phyloP scores from a whole-genome alignment of 192 early-diverging fungal genomes.

The Dispira simplex region DNA sequence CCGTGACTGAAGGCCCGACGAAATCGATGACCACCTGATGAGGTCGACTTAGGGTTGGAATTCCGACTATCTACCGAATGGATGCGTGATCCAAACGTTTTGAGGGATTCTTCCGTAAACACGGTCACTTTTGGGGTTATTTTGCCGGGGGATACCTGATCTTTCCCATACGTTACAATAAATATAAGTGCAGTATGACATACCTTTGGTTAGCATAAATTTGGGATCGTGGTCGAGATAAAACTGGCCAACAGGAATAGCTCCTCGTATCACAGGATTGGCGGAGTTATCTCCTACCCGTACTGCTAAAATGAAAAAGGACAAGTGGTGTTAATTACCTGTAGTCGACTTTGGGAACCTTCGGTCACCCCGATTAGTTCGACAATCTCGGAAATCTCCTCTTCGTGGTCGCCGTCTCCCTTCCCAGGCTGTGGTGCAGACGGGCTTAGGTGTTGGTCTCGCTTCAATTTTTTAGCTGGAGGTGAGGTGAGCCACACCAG shows the following conservation, averaged over 20 bases:
- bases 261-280: not conserved
- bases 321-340: not conserved
- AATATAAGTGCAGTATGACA: not conserved
- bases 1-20: conserved; percentile 1
- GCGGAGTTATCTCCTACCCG: not conserved
- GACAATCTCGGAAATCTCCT: conserved; percentile 6
- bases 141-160: not conserved
- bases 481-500: not conserved
- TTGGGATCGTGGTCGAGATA: not conserved
- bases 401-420: not conserved
- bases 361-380: not conserved
- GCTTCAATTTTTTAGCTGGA: not conserved
- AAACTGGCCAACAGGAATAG: not conserved
- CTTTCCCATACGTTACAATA: not conserved
- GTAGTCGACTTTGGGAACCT: not conserved
- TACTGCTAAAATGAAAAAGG: not conserved
- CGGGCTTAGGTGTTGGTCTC: not conserved
- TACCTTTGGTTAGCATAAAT: not conserved
- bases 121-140: not conserved
- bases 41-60: not conserved
- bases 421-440: not conserved
- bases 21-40: not conserved
- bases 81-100: not conserved
- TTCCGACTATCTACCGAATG: too few species aligned
- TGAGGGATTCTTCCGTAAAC: conserved; percentile 1